A percentile compares a stretch with the other conserved stretches of the same genome.
Conservation (phyloP, 768 basidiomycete genomes). For the Mycena belliarum region DNA sequence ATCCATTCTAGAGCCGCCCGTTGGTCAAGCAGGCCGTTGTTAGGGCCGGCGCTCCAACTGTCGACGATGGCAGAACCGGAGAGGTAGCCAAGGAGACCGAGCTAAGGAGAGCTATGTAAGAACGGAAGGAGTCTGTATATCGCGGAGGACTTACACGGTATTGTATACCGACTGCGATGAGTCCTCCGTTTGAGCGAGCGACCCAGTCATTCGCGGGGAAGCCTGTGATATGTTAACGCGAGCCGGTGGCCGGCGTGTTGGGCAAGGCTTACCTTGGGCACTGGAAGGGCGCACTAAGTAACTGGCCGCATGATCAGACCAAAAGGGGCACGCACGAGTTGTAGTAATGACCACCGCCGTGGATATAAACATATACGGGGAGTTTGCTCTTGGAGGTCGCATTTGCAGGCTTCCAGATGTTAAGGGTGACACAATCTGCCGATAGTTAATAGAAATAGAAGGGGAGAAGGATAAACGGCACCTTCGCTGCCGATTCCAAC, state of each 20-base stretch:
- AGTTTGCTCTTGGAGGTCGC: constrained; percentile 29
- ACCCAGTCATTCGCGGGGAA: constrained; percentile 41
- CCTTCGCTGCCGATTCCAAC: constrained; percentile 38
- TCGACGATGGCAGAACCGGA: constrained; percentile 27
- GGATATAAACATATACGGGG: constrained; percentile 37
- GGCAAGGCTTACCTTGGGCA: constrained; percentile 13
- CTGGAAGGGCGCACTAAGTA: background rate
- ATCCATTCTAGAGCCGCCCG: constrained; percentile 38
- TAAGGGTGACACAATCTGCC: constrained; percentile 36
- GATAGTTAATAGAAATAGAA: background rate
- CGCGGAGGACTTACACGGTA: constrained; percentile 28
- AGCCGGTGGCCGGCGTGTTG: background rate
- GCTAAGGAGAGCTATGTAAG: constrained; percentile 17
- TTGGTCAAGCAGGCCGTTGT: constrained; percentile 38
- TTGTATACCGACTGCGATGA: constrained; percentile 29
- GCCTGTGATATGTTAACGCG: constrained; percentile 26
- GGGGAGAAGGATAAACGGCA: background rate
- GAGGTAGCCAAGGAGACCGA: constrained; percentile 27
- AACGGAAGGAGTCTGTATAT: no score
- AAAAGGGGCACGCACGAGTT: constrained; percentile 23
- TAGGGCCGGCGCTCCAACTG: constrained; percentile 29
- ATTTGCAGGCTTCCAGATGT: constrained; percentile 36
- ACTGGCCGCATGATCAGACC: no score
- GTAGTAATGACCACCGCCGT: constrained; percentile 35
- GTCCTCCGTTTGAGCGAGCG: constrained; percentile 25